These are phyloP conservation scores for Sarcodon aspratus DNA, from an alignment of 768 basidiomycete species.

Conservation along the genomic window DNA sequence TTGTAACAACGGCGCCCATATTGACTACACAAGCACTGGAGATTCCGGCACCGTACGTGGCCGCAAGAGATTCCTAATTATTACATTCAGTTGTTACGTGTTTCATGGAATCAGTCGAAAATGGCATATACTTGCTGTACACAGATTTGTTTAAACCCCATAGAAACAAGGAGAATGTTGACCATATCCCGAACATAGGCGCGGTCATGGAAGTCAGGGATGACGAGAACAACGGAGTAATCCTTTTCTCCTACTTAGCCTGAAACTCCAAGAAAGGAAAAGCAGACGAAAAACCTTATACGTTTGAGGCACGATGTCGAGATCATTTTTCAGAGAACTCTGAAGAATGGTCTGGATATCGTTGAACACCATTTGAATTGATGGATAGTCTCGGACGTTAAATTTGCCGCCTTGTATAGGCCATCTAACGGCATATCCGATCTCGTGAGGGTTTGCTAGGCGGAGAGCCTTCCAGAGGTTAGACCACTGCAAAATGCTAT, in stretches of 20 bases:
- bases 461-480: conserved; percentile 44
- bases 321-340: conserved; percentile 44
- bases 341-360: conserved; percentile 69
- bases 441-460: conserved; percentile 52
- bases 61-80: conserved; percentile 77
- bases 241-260: conserved; percentile 35
- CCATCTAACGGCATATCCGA: conserved; percentile 69
- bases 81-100: background rate
- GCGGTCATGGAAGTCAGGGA: conserved; percentile 88
- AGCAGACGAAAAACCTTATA: conserved; percentile 38
- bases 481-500: background rate
- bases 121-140: conserved; percentile 64
- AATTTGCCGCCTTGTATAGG: conserved; percentile 77
- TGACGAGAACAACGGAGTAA: conserved; percentile 77
- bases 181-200: conserved; percentile 72
- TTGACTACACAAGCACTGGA: conserved; percentile 94
- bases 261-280: background rate
- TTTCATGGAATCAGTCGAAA: background rate
- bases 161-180: conserved; percentile 56
- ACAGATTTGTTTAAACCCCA: conserved; percentile 92
- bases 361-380: conserved; percentile 55
- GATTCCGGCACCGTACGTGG: conserved; percentile 92
- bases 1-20: conserved; percentile 77
- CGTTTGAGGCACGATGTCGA: conserved; percentile 39
- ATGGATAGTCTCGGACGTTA: conserved; percentile 70